Base-by-base conservation (phyloP, 2,329 filamentous ascomycete species). In the Aspergillus felis region DNA sequence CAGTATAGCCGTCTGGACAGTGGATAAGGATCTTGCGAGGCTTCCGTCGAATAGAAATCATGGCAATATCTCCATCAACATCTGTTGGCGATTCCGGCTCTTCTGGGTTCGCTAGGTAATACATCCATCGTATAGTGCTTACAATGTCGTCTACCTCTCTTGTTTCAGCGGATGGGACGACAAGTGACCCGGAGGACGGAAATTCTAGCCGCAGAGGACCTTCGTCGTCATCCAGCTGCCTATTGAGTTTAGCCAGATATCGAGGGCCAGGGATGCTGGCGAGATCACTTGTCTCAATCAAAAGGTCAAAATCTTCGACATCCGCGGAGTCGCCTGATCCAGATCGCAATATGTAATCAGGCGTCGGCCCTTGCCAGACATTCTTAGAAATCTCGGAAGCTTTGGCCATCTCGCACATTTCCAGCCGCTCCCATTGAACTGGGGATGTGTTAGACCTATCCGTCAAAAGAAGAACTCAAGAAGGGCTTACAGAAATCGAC, bases 1-100 rank as follows among this genome's bases (percentile, higher is more conserved):
- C 94, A 0, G 94, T 99, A 68, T 99, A 99, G 20, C 94, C 94
- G 73, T 99, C 94, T 2, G 88, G 87, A 73, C 94, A 97, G 74
- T 97, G 93, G 44, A 99, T 90, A 32, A 97, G 83, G 35, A 97
- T 85, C 69, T 87, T 92, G 61, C 86, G 80, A 55, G 85, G 79
- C 35, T 76, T 74, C 28, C 70, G 71, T 8, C 61, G 62, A 5
- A 70, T 63, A 7, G 68, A 64, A 1, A 71, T 67, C 81, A 88
- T 84, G 49, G 77, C 76, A 54, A 82, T 81, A 62, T 87, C 85
- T 2, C 81, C 80, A 62, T 87, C 84, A 7, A 74, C 80, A 8
- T 81, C 79, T 32, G 76, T 72, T 4, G 69, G 59, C 27, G 74
- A 69, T 56, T 61, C 70, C 66, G 61, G 75, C 68, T 61, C 65